phyloP scores from a whole-genome alignment of 306 rosid genomes.

The Cyamopsis tetragonoloba region DNA sequence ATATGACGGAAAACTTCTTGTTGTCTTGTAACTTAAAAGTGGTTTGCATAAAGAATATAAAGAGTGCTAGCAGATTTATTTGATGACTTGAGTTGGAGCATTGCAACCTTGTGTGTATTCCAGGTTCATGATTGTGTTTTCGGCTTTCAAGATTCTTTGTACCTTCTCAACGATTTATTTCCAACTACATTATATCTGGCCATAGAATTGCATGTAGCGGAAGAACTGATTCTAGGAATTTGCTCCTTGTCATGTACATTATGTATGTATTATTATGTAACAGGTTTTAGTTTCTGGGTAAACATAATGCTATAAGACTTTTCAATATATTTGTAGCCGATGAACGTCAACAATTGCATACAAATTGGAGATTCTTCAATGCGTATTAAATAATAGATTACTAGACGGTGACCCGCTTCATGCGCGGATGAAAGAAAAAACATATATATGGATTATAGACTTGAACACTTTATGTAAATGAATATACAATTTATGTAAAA shows the following conservation, averaged over 20 bases:
- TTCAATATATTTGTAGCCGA: background rate
- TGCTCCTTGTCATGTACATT: conserved; percentile 25
- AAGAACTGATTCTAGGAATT: background rate
- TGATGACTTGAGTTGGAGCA: conserved; percentile 12
- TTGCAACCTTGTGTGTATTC: conserved; percentile 25
- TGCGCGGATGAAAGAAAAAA: no score
- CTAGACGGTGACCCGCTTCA: no score
- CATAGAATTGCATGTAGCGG: conserved; percentile 22
- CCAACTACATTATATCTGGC: background rate
- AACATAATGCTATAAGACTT: background rate
- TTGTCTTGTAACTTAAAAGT: conserved; percentile 6
- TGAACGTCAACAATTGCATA: background rate
- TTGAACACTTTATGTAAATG: no score
- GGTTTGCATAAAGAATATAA: conserved; percentile 7
- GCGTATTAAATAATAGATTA: no score
- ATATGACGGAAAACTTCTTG: conserved; percentile 19
- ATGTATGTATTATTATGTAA: conserved; percentile 12
- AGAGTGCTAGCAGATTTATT: conserved; percentile 17
- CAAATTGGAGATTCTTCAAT: background rate
- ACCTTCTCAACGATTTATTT: background rate
- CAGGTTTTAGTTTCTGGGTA: background rate
- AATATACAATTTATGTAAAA: no score
- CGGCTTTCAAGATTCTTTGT: conserved; percentile 25
- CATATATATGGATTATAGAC: no score
- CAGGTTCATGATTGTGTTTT: conserved; percentile 12